Base-by-base conservation (phyloP, 306 rosid species). In the Fragaria nilgerrensis region DNA sequence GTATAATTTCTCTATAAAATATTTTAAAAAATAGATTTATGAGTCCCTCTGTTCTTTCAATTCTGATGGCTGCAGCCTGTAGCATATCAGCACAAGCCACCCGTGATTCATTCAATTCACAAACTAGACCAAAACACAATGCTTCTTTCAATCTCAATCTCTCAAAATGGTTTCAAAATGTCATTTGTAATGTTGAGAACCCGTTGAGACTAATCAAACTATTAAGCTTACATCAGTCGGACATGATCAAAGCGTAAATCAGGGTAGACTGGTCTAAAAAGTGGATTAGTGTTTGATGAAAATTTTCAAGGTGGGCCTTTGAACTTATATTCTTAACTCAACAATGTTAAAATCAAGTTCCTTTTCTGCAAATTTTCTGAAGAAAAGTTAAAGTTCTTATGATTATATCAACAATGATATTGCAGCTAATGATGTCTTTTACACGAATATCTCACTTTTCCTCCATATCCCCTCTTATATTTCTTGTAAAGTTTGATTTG, bases 301-400 rank as follows among this genome's bases (percentile, higher is more conserved):
- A 44, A 23, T 52, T 34, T 49, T 59, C 48, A 78, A 61, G 78
- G 80, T 53, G 59, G 84, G 81, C 25, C 85, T 78, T 74, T n/a
- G 55, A 27, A 29, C 48, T 44, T 48, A n/a, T 27, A 61, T 61
- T 74, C 78, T 7, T 37, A 17, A 43, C 41, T 44, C 70, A 43
- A 29, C 41, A 52, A 52, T 43, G 50, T 73, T 45, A 58, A 76
- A 66, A 68, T 69, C 68, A 61, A 9, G n/a, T 1, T 69, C 17
- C 48, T 69, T 75, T 78, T 66, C 13, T 12, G 72, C 79, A 70
- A 55, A 61, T 48, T 62, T 59, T 68, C 14, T 22, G 29, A 10
- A 13, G 22, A 78, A 84, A 81, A 41, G 80, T 27, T 13, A 5
- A 68, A 56, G 68, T 55, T 44, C 23, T 76, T 68, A 70, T 68